Evolutionary conservation across 352 stramenopile genomes (phyloP).

Genomic region (Phytophthora pluvialis): DNA sequence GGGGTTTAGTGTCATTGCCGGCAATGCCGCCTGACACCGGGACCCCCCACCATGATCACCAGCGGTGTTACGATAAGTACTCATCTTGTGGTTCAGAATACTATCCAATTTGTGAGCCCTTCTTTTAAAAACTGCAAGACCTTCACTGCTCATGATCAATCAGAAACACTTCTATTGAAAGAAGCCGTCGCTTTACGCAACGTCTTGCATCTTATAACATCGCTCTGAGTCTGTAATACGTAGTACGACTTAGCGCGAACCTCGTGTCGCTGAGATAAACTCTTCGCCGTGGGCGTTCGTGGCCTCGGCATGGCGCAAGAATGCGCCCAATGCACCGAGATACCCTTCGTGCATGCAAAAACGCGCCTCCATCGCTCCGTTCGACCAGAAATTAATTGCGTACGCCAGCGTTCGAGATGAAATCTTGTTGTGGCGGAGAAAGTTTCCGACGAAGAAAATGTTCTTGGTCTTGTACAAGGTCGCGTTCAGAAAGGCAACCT

Average conservation of each 20-base stretch:
- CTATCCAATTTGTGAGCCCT: too few relatives aligned
- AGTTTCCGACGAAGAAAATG: constrained; percentile 98
- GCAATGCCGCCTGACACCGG: too few relatives aligned
- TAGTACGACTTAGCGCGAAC: constrained; percentile 6
- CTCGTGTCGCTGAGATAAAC: constrained; percentile 56
- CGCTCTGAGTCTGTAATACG: background rate
- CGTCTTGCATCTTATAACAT: background rate
- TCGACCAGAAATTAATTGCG: constrained; percentile 99
- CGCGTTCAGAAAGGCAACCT: constrained; percentile 98
- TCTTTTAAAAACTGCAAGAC: too few relatives aligned
- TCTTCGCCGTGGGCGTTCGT: constrained; percentile 73
- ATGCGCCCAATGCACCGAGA: constrained; percentile 97
- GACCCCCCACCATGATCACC: too few relatives aligned
- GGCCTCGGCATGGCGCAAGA: constrained; percentile 90
- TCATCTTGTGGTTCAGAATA: too few relatives aligned
- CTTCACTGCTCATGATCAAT: too few relatives aligned
- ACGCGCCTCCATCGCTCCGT: constrained; percentile 90
- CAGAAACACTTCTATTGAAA: constrained; percentile 8
- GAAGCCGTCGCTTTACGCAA: background rate
- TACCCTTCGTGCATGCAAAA: constrained; percentile 99
- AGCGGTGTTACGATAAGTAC: too few relatives aligned
- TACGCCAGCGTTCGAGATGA: constrained; percentile 92
- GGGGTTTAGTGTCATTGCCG: too few relatives aligned
- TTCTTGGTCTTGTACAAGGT: constrained; percentile 96
- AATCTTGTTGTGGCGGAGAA: constrained; percentile 98